Conservation (phyloP, 257 asterid genomes). For the Parsonsia alboflavescens region DNA sequence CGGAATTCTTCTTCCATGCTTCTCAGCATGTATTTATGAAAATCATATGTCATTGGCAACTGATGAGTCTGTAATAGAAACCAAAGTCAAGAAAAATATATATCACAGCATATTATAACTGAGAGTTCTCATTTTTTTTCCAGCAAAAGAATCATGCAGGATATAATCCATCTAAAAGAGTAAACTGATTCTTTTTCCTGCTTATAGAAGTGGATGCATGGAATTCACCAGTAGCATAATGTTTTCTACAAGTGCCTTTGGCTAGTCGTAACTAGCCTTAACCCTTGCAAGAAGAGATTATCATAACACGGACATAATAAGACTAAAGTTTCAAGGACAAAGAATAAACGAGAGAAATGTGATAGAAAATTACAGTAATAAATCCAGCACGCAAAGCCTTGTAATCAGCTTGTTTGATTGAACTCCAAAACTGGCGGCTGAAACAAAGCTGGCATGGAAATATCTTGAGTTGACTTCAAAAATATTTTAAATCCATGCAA, state of each 20-base stretch:
- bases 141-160: not conserved
- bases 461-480: not conserved
- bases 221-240: not conserved
- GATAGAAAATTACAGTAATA: conserved; percentile 46
- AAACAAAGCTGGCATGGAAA: conserved; percentile 71
- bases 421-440: conserved; percentile 97
- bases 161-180: not conserved
- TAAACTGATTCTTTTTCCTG: not conserved
- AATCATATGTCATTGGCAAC: conserved; percentile 77
- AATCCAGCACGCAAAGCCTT: conserved; percentile 85
- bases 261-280: not conserved
- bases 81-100: conserved; percentile 10
- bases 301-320: not conserved
- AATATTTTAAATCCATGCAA: not conserved
- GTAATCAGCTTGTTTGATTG: conserved; percentile 89
- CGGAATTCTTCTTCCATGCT: conserved; percentile 99
- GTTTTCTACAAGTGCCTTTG: not conserved
- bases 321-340: not conserved
- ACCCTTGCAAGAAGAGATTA: not conserved
- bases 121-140: not conserved
- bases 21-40: conserved; percentile 91
- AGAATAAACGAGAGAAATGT: not conserved
- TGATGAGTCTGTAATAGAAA: conserved; percentile 69
- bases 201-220: not conserved
- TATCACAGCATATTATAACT: not conserved